Evolutionary conservation across 306 rosid species (phyloP), one percentile per base, ranked within the genome.

Genomic region (Cucurbita ficifolia): DNA sequence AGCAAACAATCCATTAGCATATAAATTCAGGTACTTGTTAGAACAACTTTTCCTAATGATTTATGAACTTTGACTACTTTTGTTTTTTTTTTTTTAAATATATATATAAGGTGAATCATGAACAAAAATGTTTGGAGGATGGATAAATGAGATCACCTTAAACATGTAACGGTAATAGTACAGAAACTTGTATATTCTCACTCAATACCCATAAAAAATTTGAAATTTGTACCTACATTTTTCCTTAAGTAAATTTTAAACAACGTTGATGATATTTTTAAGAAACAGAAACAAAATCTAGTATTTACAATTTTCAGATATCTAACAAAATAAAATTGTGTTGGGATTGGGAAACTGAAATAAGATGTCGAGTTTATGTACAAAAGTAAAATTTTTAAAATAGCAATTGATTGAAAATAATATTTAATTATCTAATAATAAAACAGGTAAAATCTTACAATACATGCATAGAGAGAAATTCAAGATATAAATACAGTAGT

Each of bases 1-100:
- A 64, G 98, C 98, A 79, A 89, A 94, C 83, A 94, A 90, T 79
- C 98, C 97, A 63, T 77, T 94, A 76, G 98, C 95, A 70, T 94
- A 87, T 83, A 94, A 90, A 80, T 94, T 94, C 83, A 94, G 98
- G 98, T 94, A 89, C 70, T 72, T 61, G 35, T 24, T 60, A n/a
- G 36, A 68, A 77, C 36, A 21, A 46, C 33, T 16, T 24, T 56
- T 46, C 22, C 39, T 67, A 67, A 13, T 18, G 16, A 11, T 11
- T 13, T 46, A 13, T 22, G 45, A 69, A 49, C 74, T 48, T 67
- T 21, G 54, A 43, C 39, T 11, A 18, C 49, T 63, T 12, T 63
- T n/a, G 33, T 17, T 16, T 40, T 5, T 45, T 11, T 17, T 16
- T 40, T 5, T 45, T 3, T 11, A n/a, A n/a, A n/a, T n/a, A n/a